Base-by-base conservation (phyloP, 495 filamentous ascomycete species). In the Aspergillus cristatus region DNA sequence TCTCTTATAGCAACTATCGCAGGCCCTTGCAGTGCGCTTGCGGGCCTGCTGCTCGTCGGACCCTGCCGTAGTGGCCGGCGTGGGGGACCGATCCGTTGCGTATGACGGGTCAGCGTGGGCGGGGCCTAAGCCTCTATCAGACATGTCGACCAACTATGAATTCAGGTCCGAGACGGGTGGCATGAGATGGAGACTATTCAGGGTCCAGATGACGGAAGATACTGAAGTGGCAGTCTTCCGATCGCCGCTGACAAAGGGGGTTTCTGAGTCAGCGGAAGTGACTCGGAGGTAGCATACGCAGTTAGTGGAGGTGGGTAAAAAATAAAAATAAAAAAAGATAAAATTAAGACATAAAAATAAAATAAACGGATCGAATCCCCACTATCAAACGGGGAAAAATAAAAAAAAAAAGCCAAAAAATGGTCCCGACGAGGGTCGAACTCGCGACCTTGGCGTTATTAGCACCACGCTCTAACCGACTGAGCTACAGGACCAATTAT, bases 1-100 rank as follows among this genome's bases (percentile, higher is more conserved):
- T 42, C 67, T 46, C 41, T 49, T 65, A 34, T 68, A 70, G 35
- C 70, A 74, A 4, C 67, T 61, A 34, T 74, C 70, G 41, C 70
- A 74, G 6, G 70, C 70, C 26, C 67, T 52, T 13, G 54, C 46
- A 1, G 56, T 62, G 32, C 63, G 59, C 47, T 53, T 62, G 7
- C 44, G 46, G 14, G 36, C 2, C 11, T 28, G 34, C 12, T 8
- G 37, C 28, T 3, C 12, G 28, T 54, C 51, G 16, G 47, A 44
- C n/a, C 48, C 51, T 14, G 51, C 43, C 29, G 35, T 40, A 14
- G 40, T 47, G 6, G 31, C 42, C 6, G 47, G 47, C 7, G 31
- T 38, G 10, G 51, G 51, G n/a, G 51, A 48, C 10, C 35, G 51
- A 39, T 54, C 48, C 51, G 47, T 54, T 7, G 3, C 28, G 28